Base-by-base conservation (phyloP, 1,284 basidiomycete genomes). In the Microbotryomycetes sp. region DNA sequence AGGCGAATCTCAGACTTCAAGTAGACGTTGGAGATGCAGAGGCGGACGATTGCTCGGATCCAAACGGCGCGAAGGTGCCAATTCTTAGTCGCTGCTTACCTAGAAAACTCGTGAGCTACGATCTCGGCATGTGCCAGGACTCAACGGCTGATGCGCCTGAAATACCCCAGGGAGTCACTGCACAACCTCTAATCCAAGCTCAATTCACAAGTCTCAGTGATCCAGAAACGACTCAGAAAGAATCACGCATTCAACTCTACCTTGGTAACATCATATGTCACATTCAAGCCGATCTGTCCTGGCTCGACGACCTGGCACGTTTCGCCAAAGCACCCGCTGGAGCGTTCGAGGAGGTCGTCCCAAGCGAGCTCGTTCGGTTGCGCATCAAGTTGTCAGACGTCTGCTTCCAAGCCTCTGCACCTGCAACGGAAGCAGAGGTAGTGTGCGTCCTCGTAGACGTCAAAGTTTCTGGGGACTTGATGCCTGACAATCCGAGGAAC, bases 271-370 rank as follows among this genome's bases (percentile, higher is more conserved):
- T 89, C 64, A 88, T 84, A 0, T 81, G 83, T 65, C 83, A 81
- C 58, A 72, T 86, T 5, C 80, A 81, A 28, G 81, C 86, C 9
- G 84, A 92, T 67, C 71, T 86, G 29, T 74, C 75, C 7, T 89
- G 88, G 83, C 75, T 84, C 4, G 70, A 78, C 4, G 87, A 92
- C 66, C 68, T 97, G 6, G 76, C 76, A 4, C 60, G 64, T 1
- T 93, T 94, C 71, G 78, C 81, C 30, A 91, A 91, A 74, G 84
- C 92, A 25, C 94, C 94, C 1, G 61, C 62, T 12, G 71, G 68
- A 6, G 70, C 66, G 49, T 97, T 98, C 73, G 92, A 96, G 74
- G 83, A 91, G 50, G 91, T 97, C 15, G 84, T 92, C 23, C 94
- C 94, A 0, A 92, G 84, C 64, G 93, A 97, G 74, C 79, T 88